Evolutionary conservation across 345 rosid genomes (phyloP), one percentile per base, ranked within the genome.

Genomic region (Pistacia atlantica): DNA sequence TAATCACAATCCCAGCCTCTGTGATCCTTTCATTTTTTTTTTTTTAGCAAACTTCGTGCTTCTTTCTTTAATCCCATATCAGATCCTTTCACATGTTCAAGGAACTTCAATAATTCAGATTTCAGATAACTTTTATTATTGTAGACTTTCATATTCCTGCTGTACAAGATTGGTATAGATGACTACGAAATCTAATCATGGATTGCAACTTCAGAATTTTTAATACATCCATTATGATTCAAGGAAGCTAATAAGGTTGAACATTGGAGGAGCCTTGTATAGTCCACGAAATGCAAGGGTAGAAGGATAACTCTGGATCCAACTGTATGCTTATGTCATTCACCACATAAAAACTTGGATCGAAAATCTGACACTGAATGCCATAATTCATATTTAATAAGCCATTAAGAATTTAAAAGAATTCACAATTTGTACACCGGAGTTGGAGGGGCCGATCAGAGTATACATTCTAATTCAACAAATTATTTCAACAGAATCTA

Each of bases 31-130:
- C 46, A 42, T 42, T 42, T 42, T 42, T 42, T 42, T 7, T 42
- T 42, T 42, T 7, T 42, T 8, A 5, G 46, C 46, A 42, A 42
- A 38, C 42, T 37, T 8, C 3, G 38, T 65, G 25, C n/a, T 52
- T 51, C 11, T 13, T 69, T 69, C 25, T 52, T 51, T 52, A 69
- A 28, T 69, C 58, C 9, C 48, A 49, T 22, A 48, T 49, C 54
- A n/a, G 10, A 46, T 46, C 31, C 56, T 67, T 46, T 67, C 17
- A 51, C 12, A 69, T 69, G 60, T 49, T 49, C 60, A 3, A 54
- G 18, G 73, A 54, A 17, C 25, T 52, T 35, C 48, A 52, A 35
- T 69, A 54, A 55, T 69, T 54, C 62, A 68, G 72, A 51, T 52
- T 69, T 54, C 62, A 22, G 62, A 55, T 35, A 5, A 18, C 16